Conservation (phyloP, 805 yeast genomes). For the Wickerhamiella lipophila region DNA sequence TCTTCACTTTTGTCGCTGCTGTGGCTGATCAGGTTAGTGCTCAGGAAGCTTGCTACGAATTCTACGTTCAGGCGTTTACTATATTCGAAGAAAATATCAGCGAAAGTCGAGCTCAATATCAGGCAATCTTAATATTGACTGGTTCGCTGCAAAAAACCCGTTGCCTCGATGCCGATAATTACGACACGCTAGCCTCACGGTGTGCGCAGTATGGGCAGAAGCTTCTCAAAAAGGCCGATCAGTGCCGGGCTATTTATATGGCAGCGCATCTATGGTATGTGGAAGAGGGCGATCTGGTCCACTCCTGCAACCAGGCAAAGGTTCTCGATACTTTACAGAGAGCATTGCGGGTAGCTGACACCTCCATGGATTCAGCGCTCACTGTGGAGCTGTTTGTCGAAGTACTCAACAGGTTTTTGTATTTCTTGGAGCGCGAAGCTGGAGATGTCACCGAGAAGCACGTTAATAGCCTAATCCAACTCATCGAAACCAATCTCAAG, state of each 20-base stretch:
- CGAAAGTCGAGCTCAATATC: conserved; percentile 43
- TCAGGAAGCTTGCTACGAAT: conserved; percentile 70
- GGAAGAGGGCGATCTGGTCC: conserved; percentile 33
- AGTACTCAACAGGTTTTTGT: conserved; percentile 72
- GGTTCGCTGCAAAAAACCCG: conserved; percentile 42
- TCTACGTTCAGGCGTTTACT: conserved; percentile 76
- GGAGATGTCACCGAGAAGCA: conserved; percentile 55
- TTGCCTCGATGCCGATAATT: conserved; percentile 49
- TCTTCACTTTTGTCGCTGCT: conserved; percentile 53
- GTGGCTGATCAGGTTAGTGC: conserved; percentile 66
- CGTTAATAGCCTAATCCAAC: conserved; percentile 73
- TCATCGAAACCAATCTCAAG: conserved; percentile 38
- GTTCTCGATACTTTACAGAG: conserved; percentile 86
- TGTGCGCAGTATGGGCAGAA: conserved; percentile 80
- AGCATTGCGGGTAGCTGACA: conserved; percentile 79
- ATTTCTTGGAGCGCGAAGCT: conserved; percentile 74
- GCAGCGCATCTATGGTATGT: conserved; percentile 96
- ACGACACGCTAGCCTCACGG: conserved; percentile 70
- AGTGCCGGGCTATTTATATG: conserved; percentile 76
- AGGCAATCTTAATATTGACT: conserved; percentile 38
- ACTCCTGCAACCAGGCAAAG: conserved; percentile 46
- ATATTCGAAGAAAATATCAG: conserved; percentile 58
- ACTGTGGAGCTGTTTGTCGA: conserved; percentile 79
- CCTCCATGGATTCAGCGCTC: conserved; percentile 69
- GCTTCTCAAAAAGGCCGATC: conserved; percentile 82